These are phyloP conservation scores for Erodium moschatum DNA, from an alignment of 441 rosid species.

Conservation along the genomic window DNA sequence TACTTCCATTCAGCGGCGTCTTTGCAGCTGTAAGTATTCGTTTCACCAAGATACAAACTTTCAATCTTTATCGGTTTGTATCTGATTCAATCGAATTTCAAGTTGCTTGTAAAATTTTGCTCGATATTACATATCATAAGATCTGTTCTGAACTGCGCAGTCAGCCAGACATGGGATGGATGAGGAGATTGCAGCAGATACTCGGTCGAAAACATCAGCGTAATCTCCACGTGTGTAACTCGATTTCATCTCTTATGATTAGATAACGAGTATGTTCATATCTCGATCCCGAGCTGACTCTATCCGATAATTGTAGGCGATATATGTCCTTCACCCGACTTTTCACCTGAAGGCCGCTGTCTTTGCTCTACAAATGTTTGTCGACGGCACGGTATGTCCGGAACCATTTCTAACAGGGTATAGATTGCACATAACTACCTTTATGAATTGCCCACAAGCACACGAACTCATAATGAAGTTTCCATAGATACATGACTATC, in stretches of 20 bases:
- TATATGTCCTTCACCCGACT: slow-evolving; percentile 92
- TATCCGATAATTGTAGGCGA: slow-evolving; percentile 43
- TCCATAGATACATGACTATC: too few species aligned
- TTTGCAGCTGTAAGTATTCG: slow-evolving; percentile 71
- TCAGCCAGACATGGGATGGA: slow-evolving; percentile 98
- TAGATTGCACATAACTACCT: too few species aligned
- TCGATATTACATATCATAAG: background rate
- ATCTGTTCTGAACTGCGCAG: slow-evolving; percentile 34
- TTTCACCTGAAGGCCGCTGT: slow-evolving; percentile 74
- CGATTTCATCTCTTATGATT: slow-evolving; percentile 3
- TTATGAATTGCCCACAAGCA: too few species aligned
- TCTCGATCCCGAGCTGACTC: slow-evolving; percentile 10
- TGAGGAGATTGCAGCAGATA: slow-evolving; percentile 84
- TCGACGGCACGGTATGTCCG: slow-evolving; percentile 62
- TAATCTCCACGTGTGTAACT: slow-evolving; percentile 67
- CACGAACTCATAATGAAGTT: too few species aligned
- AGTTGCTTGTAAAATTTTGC: background rate
- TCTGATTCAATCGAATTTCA: background rate
- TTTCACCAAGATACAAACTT: background rate
- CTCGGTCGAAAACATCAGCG: slow-evolving; percentile 93
- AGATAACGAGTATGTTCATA: background rate
- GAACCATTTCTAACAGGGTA: background rate
- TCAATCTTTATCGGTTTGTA: background rate
- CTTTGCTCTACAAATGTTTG: slow-evolving; percentile 67
- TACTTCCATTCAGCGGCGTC: slow-evolving; percentile 97